Base-by-base conservation (phyloP, 805 yeast species). In the Metschnikowia chrysomelidarum region DNA sequence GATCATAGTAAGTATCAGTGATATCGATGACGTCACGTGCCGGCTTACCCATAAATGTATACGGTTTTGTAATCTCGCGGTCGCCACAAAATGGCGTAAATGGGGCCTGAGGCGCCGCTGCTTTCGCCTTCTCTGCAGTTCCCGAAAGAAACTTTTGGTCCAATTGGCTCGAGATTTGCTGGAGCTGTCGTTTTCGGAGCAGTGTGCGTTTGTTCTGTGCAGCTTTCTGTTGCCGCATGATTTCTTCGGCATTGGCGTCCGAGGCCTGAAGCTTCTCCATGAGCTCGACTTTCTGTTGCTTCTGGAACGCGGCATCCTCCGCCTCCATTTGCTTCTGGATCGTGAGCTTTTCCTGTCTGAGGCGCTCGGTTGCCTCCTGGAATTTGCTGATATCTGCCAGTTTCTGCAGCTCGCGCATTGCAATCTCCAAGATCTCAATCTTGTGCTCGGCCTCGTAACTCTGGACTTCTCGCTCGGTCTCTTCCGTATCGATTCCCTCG, bases 21-120 rank as follows among this genome's bases (percentile, higher is more conserved):
- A 53, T 36, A 19, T 56, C 57, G 21, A 51, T 59, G 22, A 46
- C 39, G 17, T 53, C 54, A 10, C 41, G 29, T 4, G 60, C 53
- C 8, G 54, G 53, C 16, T 59, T 50, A 17, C 46, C 47, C 41
- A 67, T 50, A 18, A 80, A 60, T 8, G 59, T 63, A 60, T 78
- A 88, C 19, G 73, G 68, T 35, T 69, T 68, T 16, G 67, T 60
- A 6, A 64, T 42, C 40, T 82, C 80, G 42, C 93, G 71, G 61
- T 91, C 98, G 28, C 97, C 97, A 53, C 82, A 80, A 62, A 91
- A 91, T 7, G 98, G 98, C 8, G 98, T 88, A 58, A 89, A 91
- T 12, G 98, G 98, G 6, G 58, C 47, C 25, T 38, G 40, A 27
- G 30, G 35, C 11, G 43, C 55, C 19, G 53, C 59, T 23, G 54